Conservation (phyloP, 805 yeast species). For the Kodamaea hsintzibuensis region DNA sequence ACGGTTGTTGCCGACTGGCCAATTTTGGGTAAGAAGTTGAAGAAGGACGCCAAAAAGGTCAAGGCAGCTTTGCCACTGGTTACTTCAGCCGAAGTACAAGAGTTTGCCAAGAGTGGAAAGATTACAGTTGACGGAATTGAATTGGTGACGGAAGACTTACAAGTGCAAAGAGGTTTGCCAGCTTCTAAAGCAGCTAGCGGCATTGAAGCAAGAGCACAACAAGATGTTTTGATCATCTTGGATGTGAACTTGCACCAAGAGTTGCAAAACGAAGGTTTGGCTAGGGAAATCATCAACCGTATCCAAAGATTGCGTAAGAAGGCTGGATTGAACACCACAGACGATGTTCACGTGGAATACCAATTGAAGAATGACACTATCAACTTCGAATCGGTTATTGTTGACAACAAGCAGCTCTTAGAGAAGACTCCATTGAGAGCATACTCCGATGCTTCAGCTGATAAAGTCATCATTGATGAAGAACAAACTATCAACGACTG, state of each 20-base stretch:
- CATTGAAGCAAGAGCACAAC: slow-evolving; percentile 83
- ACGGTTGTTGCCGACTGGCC: slow-evolving; percentile 99
- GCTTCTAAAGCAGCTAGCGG: slow-evolving; percentile 65
- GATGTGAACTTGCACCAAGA: slow-evolving; percentile 88
- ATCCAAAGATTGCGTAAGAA: slow-evolving; percentile 97
- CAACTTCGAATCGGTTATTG: slow-evolving; percentile 60
- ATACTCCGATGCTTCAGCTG: slow-evolving; percentile 42
- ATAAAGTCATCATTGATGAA: slow-evolving; percentile 68
- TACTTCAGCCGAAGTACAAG: slow-evolving; percentile 79
- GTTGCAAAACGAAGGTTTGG: slow-evolving; percentile 88
- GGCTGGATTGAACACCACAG: slow-evolving; percentile 92
- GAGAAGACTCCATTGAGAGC: slow-evolving; percentile 61
- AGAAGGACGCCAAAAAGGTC: slow-evolving; percentile 89
- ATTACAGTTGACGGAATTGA: slow-evolving; percentile 87
- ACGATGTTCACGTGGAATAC: slow-evolving; percentile 88
- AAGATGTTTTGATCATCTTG: slow-evolving; percentile 84
- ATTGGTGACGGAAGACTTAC: slow-evolving; percentile 82
- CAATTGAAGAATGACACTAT: slow-evolving; percentile 65
- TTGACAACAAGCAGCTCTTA: slow-evolving; percentile 65
- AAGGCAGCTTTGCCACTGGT: slow-evolving; percentile 88
- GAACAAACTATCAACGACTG: slow-evolving; percentile 80
- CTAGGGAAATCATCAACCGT: slow-evolving; percentile 95
- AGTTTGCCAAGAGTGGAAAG: slow-evolving; percentile 69
- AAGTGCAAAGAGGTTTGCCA: slow-evolving; percentile 87
- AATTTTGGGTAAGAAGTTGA: slow-evolving; percentile 93